A percentile compares a stretch with the other conserved stretches of the same genome.
These are phyloP conservation scores for Gossypium arboreum DNA, from an alignment of 345 rosid species.

Conservation along the genomic window DNA sequence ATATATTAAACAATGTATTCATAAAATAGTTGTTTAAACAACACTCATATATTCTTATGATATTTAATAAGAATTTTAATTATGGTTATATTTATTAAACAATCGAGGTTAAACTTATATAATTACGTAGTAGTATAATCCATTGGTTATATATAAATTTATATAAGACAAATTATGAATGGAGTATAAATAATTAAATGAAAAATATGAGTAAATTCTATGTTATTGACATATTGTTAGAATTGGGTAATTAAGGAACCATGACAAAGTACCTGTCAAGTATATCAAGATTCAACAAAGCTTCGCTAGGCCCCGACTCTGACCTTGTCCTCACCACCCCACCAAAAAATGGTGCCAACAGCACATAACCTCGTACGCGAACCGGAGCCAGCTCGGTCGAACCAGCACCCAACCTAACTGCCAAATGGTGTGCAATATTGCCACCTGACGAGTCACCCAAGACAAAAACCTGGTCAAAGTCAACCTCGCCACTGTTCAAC, in stretches of 20 bases:
- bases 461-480: conserved; percentile 56
- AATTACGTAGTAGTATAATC: no score
- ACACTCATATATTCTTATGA: no score
- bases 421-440: conserved; percentile 78
- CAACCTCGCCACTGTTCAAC: conserved; percentile 34
- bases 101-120: no score
- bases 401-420: conserved; percentile 46
- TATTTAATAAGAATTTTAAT: no score
- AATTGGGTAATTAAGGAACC: background rate
- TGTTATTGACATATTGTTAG: background rate
- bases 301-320: conserved; percentile 70
- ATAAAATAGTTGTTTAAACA: no score
- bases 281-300: conserved; percentile 49
- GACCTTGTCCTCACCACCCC: conserved; percentile 71
- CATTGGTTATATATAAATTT: no score
- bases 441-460: conserved; percentile 92
- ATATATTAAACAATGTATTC: no score
- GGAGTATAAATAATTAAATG: background rate
- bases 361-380: conserved; percentile 65
- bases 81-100: no score
- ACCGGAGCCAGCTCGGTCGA: conserved; percentile 46
- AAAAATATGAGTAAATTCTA: background rate
- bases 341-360: conserved; percentile 85
- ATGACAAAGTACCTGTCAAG: conserved; percentile 60
- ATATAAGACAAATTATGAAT: no score